phyloP scores from a whole-genome alignment of 306 rosid genomes.

The Castanea mollissima region DNA sequence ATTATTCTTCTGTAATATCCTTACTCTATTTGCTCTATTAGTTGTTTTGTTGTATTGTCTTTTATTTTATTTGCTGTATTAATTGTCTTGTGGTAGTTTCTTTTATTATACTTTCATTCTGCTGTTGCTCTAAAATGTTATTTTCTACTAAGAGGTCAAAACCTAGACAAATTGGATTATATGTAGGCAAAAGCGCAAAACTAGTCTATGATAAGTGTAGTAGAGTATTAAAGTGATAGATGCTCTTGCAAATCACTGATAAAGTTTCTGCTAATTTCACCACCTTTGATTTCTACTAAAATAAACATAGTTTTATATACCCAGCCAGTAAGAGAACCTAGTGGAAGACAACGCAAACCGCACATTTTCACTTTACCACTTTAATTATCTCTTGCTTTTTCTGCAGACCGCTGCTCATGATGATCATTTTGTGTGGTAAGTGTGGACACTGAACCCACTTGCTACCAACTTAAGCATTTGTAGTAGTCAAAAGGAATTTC shows the following conservation, averaged over 20 bases:
- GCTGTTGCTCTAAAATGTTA: background rate
- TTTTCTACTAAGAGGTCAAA: background rate
- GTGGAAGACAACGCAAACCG: conserved; percentile 32
- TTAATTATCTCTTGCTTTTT: background rate
- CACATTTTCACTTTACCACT: background rate
- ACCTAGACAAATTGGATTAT: conserved; percentile 13
- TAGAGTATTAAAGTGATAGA: conserved; percentile 21
- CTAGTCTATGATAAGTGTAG: conserved; percentile 4
- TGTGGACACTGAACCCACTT: background rate
- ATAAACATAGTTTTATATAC: background rate
- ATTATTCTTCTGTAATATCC: too few species aligned
- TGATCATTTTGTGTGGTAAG: background rate
- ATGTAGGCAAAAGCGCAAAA: background rate
- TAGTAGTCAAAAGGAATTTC: too few species aligned
- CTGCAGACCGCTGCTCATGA: background rate
- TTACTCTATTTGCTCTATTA: too few species aligned
- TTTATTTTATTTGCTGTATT: too few species aligned
- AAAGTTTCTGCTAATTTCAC: background rate
- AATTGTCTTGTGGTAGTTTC: too few species aligned
- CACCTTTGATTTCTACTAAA: background rate
- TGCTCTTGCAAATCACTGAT: background rate
- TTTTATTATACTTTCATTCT: too few species aligned
- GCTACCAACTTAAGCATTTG: too few species aligned
- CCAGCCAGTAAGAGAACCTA: background rate
- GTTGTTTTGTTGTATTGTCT: too few species aligned